phyloP scores from a whole-genome alignment of 768 basidiomycete species.

The Hemileccinum impolitum region DNA sequence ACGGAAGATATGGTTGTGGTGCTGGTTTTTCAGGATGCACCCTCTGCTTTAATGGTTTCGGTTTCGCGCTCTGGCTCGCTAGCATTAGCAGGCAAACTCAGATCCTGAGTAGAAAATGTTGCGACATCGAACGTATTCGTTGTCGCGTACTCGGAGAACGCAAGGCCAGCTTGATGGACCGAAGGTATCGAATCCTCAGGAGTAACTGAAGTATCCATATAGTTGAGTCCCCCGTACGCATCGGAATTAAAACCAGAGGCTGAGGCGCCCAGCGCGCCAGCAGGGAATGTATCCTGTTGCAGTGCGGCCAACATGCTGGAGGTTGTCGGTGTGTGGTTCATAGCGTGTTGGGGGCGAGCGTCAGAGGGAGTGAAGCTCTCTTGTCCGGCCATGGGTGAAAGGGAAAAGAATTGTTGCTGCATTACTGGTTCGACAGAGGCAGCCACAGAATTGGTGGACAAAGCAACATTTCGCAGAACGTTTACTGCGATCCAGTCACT shows the following conservation, averaged over 20 bases:
- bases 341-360: slow-evolving; percentile 55
- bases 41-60: slow-evolving; percentile 69
- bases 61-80: slow-evolving; percentile 62
- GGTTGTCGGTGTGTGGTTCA: slow-evolving; percentile 82
- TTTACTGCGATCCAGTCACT: slow-evolving; percentile 93
- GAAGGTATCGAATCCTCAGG: slow-evolving; percentile 62
- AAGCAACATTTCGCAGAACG: slow-evolving; percentile 79
- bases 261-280: slow-evolving; percentile 63
- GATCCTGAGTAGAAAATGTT: slow-evolving; percentile 63
- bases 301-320: slow-evolving; percentile 89
- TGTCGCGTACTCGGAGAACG: slow-evolving; percentile 68
- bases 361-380: slow-evolving; percentile 72
- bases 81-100: slow-evolving; percentile 52
- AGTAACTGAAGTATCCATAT: slow-evolving; percentile 67
- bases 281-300: slow-evolving; percentile 69
- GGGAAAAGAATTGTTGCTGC: slow-evolving; percentile 83
- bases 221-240: slow-evolving; percentile 66
- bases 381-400: slow-evolving; percentile 88
- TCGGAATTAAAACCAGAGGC: slow-evolving; percentile 62
- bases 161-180: slow-evolving; percentile 60
- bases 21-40: slow-evolving; percentile 30
- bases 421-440: slow-evolving; percentile 90
- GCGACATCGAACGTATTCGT: slow-evolving; percentile 68
- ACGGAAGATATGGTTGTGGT: slow-evolving; percentile 20
- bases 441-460: slow-evolving; percentile 88